These are phyloP conservation scores for Trichoderma virens DNA, from an alignment of 495 filamentous ascomycete species.

Conservation along the genomic window DNA sequence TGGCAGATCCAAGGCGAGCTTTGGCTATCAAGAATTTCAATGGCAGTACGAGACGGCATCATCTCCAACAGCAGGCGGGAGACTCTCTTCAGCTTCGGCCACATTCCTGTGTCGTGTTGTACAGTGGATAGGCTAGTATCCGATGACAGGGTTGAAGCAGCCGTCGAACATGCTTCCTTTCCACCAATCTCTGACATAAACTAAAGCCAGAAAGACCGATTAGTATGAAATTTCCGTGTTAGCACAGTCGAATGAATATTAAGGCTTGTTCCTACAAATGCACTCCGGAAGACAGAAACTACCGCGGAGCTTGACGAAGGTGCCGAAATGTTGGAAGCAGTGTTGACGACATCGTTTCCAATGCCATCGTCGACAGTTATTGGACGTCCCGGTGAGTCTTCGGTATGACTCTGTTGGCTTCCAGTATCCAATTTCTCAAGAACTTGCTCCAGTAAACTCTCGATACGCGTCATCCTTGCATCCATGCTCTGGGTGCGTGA, in stretches of 20 bases:
- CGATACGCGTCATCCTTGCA: not conserved
- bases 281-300: not conserved
- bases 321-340: not conserved
- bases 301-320: not conserved
- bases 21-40: not conserved
- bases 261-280: not conserved
- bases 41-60: not conserved
- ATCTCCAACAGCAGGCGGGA: not conserved
- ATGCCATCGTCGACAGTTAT: not conserved
- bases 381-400: not conserved
- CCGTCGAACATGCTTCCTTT: not conserved
- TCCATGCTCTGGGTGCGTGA: not conserved
- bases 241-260: not conserved
- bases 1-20: conserved; percentile 3
- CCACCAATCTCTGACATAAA: not conserved
- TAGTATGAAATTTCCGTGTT: not conserved
- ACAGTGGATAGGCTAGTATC: not conserved
- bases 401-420: not conserved
- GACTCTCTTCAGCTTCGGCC: not conserved
- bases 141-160: not conserved
- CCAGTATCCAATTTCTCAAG: not conserved
- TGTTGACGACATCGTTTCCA: not conserved
- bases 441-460: not conserved
- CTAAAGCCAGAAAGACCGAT: not conserved
- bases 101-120: not conserved